These are phyloP conservation scores for Scleromitrula shiraiana DNA, from an alignment of 2,329 filamentous ascomycete species.

Conservation along the genomic window DNA sequence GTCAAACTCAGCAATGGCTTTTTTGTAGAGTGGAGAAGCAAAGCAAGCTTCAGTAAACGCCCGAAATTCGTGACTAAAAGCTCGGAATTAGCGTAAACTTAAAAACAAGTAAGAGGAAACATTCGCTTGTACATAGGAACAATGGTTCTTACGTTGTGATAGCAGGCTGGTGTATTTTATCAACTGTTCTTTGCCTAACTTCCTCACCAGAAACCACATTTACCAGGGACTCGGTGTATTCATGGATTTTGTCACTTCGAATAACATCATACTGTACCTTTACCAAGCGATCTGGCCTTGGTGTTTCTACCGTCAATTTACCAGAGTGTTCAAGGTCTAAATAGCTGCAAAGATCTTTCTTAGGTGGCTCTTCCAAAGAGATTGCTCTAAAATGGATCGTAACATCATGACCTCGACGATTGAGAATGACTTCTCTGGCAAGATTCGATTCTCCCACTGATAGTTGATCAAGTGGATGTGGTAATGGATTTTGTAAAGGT, in stretches of 20 bases:
- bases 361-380: slow-evolving; percentile 41
- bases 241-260: slow-evolving; percentile 40
- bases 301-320: slow-evolving; percentile 29
- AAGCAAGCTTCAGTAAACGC: slow-evolving; percentile 18
- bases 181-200: slow-evolving; percentile 38
- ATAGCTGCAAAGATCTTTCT: slow-evolving; percentile 41
- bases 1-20: slow-evolving; percentile 42
- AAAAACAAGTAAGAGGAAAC: slow-evolving; percentile 7
- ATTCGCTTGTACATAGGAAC: slow-evolving; percentile 10
- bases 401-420: too few relatives aligned
- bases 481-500: neutral
- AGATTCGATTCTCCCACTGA: neutral
- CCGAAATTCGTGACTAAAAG: slow-evolving; percentile 12
- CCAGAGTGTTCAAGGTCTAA: slow-evolving; percentile 39
- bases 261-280: slow-evolving; percentile 37
- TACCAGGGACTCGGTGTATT: slow-evolving; percentile 46
- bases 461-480: neutral
- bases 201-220: slow-evolving; percentile 38
- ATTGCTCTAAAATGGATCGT: slow-evolving; percentile 28
- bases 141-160: slow-evolving; percentile 37
- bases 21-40: slow-evolving; percentile 43
- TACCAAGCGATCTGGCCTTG: slow-evolving; percentile 40
- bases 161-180: slow-evolving; percentile 38
- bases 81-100: neutral
- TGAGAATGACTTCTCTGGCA: neutral